Conservation (phyloP, 2,329 filamentous ascomycete species). For the Aspergillus luchuensis region DNA sequence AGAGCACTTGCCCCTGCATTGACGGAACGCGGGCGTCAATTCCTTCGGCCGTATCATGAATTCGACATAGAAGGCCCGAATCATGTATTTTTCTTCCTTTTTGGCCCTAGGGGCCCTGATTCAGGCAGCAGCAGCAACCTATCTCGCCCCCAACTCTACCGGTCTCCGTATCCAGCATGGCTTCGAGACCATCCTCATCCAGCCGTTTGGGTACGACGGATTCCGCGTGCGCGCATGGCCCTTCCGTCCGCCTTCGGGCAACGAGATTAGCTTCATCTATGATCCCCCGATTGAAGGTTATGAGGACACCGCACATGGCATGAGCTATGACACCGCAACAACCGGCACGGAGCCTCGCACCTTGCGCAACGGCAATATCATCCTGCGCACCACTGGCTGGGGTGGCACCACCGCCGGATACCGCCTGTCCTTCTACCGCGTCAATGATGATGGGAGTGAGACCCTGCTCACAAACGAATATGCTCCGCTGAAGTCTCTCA, state of each 20-base stretch:
- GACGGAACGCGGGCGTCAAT: not conserved
- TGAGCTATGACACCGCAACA: slow-evolving; percentile 35
- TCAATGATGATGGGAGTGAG: slow-evolving; percentile 37
- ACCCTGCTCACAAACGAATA: slow-evolving; percentile 42
- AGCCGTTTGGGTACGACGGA: slow-evolving; percentile 45
- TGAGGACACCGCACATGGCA: slow-evolving; percentile 34
- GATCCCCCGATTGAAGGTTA: slow-evolving; percentile 44
- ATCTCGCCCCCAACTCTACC: slow-evolving; percentile 24
- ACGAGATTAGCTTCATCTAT: slow-evolving; percentile 43
- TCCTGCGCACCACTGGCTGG: slow-evolving; percentile 38
- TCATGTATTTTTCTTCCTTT: not conserved
- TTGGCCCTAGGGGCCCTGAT: not conserved
- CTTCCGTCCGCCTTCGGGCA: slow-evolving; percentile 36
- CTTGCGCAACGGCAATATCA: slow-evolving; percentile 41
- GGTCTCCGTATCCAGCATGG: slow-evolving; percentile 41
- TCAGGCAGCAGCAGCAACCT: slow-evolving; percentile 5
- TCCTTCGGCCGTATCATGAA: not conserved
- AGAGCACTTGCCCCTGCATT: too few species aligned
- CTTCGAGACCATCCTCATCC: slow-evolving; percentile 42
- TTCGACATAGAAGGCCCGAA: not conserved
- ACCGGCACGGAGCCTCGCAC: slow-evolving; percentile 34
- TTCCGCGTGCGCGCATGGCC: slow-evolving; percentile 45
- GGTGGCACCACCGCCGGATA: slow-evolving; percentile 36
- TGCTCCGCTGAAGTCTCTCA: slow-evolving; percentile 36
- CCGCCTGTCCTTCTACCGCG: slow-evolving; percentile 38